Base-by-base conservation (phyloP, 371 early-diverging fungal genomes). In the Circinella minor region DNA sequence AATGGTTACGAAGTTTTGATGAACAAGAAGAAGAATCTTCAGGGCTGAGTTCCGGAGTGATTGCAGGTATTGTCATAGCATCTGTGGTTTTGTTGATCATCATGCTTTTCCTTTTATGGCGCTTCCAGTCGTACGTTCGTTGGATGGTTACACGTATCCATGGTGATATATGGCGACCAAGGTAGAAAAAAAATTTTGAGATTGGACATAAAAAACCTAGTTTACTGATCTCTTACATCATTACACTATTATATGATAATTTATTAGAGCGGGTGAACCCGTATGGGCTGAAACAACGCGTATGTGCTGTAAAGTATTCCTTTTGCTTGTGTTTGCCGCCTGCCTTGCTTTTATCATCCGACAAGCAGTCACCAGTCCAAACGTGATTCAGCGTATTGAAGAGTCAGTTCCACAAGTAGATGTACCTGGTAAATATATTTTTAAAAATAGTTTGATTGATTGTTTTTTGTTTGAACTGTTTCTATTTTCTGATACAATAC, bases 271-370 rank as follows among this genome's bases (percentile, higher is more conserved):
- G 55, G 84, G 84, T 75, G 84, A 84, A 67, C 84, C 84, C 27
- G 57, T 81, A 11, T 84, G 84, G 84, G 84, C 84, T 38, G 84
- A 84, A 70, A 84, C 84, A 4, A 71, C 80, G 6, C 76, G 84
- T 20, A 76, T 84, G 43, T 62, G 73, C 15, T 78, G 71, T 61
- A 81, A 84, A 67, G 67, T 81, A 46, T 72, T 84, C 49, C 75
- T 84, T 36, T 55, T 84, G 55, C 79, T 84, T 73, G 38, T 84
- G 20, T 81, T 84, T 61, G 61, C 70, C 27, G 62, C 78, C 51
- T 81, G 80, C 63, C 55, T 84, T 27, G 80, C 75, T 9, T 84
- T 84, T 63, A 77, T 84, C 13, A 80, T 84, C 61, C 79, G 78
- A 9, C 84, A 84, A 71, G 80, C 82, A 14, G 55, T 84, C 20